Evolutionary conservation across 1,139 yeast genomes (phyloP).

Genomic region (Sugiyamaella neomexicana): DNA sequence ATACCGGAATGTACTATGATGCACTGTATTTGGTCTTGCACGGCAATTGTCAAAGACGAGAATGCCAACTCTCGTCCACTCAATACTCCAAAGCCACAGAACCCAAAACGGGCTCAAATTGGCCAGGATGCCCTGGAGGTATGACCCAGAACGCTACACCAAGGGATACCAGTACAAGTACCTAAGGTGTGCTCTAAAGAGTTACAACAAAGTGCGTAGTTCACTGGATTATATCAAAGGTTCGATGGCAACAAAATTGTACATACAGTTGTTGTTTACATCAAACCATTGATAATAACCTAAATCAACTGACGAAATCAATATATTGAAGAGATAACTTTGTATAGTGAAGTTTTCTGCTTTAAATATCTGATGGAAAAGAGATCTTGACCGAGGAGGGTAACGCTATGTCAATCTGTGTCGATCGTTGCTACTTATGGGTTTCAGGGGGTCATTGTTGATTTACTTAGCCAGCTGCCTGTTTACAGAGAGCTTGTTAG

Average conservation of each 20-base stretch:
- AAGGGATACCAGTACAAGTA: neutral
- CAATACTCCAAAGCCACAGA: constrained; percentile 18
- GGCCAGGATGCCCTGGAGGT: constrained; percentile 24
- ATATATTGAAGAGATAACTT: neutral
- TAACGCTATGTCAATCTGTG: neutral
- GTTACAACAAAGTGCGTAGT: constrained; percentile 3
- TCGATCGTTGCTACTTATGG: neutral
- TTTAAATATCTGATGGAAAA: neutral
- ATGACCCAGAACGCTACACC: neutral
- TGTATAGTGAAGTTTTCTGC: neutral
- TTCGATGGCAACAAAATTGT: neutral
- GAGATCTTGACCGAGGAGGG: neutral
- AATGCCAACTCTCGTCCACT: constrained; percentile 15
- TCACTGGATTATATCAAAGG: neutral
- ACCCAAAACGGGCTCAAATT: constrained; percentile 27
- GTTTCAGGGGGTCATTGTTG: neutral
- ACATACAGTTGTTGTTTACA: neutral
- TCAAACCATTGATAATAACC: neutral
- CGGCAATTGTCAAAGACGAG: constrained; percentile 7
- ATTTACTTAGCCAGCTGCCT: too few relatives aligned
- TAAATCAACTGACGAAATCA: neutral
- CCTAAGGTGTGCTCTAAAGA: constrained; percentile 9
- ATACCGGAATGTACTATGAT: constrained; percentile 36
- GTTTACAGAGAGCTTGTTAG: too few relatives aligned
- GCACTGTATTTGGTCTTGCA: constrained; percentile 28